Percentiles rank a stretch among this genome's conserved stretches.
phyloP scores from a whole-genome alignment of 306 rosid species.

The Cajanus cajan region DNA sequence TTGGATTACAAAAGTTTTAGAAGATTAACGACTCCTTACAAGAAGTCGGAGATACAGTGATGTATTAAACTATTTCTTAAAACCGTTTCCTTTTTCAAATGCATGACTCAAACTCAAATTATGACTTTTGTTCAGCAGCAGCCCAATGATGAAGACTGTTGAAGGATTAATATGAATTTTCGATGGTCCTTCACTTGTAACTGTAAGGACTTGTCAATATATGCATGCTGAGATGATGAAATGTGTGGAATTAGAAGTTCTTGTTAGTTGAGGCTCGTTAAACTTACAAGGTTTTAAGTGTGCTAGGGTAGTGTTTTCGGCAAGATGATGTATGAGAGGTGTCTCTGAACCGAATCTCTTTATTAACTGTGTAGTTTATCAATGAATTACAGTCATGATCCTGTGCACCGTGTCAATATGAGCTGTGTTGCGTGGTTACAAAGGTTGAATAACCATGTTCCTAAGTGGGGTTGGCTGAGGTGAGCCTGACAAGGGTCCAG shows the following conservation, averaged over 20 bases:
- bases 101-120: not conserved
- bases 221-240: no score
- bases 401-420: not conserved
- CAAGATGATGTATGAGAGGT: no score
- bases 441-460: not conserved
- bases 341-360: not conserved
- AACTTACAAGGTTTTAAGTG: no score
- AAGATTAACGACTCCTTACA: no score
- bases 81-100: not conserved
- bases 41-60: no score
- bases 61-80: no score
- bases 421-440: not conserved
- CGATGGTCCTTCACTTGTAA: no score
- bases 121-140: not conserved
- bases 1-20: no score
- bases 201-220: not conserved
- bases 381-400: not conserved
- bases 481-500: not conserved
- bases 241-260: no score
- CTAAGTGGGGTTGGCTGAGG: not conserved
- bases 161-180: not conserved
- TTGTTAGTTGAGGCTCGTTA: no score
- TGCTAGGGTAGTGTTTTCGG: no score
- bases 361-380: not conserved
- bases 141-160: not conserved